These are phyloP conservation scores for Teratosphaeria destructans DNA, from an alignment of 2,329 filamentous ascomycete species.

Conservation along the genomic window DNA sequence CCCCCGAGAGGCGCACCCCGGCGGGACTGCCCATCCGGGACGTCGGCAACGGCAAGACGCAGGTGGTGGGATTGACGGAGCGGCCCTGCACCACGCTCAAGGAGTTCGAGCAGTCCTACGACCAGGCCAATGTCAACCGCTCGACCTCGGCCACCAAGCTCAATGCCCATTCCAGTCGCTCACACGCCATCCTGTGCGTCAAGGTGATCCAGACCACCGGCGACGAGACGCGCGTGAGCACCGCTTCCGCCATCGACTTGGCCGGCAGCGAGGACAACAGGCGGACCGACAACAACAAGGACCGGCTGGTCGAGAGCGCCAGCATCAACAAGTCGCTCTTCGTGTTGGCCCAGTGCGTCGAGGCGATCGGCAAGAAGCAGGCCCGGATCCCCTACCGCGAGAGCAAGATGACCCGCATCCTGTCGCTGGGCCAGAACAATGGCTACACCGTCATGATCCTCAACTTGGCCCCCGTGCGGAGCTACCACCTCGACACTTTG, in stretches of 20 bases:
- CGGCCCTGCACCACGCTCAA: conserved; percentile 72
- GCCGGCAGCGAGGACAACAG: conserved; percentile 94
- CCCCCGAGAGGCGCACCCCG: conserved; percentile 79
- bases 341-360: conserved; percentile 86
- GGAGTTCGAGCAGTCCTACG: conserved; percentile 77
- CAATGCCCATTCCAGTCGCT: conserved; percentile 94
- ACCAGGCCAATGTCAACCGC: conserved; percentile 76
- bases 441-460: conserved; percentile 94
- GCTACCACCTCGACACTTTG: conserved; percentile 86
- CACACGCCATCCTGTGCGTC: conserved; percentile 86
- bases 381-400: conserved; percentile 81
- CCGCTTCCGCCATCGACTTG: conserved; percentile 85
- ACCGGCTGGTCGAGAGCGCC: conserved; percentile 85
- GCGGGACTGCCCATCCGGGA: conserved; percentile 77
- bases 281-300: conserved; percentile 85
- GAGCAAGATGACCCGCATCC: conserved; percentile 92
- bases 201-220: conserved; percentile 70
- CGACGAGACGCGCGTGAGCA: conserved; percentile 62
- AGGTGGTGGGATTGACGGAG: conserved; percentile 81
- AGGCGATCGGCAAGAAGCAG: conserved; percentile 73
- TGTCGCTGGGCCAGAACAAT: conserved; percentile 87
- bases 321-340: conserved; percentile 98
- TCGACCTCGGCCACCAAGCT: conserved; percentile 92
- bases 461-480: conserved; percentile 81
- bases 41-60: conserved; percentile 86